Percentiles rank a stretch among this genome's conserved stretches.
Conservation (phyloP, 495 filamentous ascomycete species). For the Ascodesmis nigricans region DNA sequence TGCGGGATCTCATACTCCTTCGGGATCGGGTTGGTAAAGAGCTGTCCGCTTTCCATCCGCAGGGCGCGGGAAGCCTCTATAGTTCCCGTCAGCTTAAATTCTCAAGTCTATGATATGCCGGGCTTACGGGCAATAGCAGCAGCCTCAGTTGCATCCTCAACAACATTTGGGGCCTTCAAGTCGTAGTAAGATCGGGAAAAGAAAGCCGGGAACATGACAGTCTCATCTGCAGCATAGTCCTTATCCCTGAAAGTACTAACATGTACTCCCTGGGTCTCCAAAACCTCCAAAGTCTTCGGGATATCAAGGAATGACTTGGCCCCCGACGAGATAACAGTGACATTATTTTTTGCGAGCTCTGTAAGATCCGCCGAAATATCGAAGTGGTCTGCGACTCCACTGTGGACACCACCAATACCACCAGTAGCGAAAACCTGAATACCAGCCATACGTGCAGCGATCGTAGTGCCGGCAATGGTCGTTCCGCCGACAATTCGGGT, state of each 20-base stretch:
- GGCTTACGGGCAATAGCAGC: constrained; percentile 59
- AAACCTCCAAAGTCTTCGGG: constrained; percentile 69
- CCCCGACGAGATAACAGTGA: constrained; percentile 72
- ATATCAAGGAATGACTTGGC: constrained; percentile 94
- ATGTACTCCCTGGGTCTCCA: constrained; percentile 78
- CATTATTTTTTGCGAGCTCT: constrained; percentile 75
- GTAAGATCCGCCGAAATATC: constrained; percentile 91
- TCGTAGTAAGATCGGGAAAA: constrained; percentile 76
- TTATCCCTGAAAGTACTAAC: constrained; percentile 79
- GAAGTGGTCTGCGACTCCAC: constrained; percentile 64
- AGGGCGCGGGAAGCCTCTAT: constrained; percentile 37
- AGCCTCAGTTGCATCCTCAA: constrained; percentile 56
- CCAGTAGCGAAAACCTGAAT: constrained; percentile 86
- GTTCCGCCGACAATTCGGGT: constrained; percentile 41
- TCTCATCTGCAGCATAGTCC: constrained; percentile 29
- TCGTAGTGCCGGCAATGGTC: constrained; percentile 79
- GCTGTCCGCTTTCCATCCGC: constrained; percentile 46
- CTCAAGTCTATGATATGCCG: not conserved
- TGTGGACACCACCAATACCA: constrained; percentile 72
- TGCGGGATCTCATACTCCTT: constrained; percentile 44
- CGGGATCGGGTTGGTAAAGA: constrained; percentile 79
- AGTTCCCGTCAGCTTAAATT: constrained; percentile 1
- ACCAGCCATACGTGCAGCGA: constrained; percentile 66
- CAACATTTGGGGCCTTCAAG: constrained; percentile 47
- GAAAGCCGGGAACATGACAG: constrained; percentile 72